phyloP scores from a whole-genome alignment of 495 filamentous ascomycete genomes.

The Aspergillus bertholletiae region DNA sequence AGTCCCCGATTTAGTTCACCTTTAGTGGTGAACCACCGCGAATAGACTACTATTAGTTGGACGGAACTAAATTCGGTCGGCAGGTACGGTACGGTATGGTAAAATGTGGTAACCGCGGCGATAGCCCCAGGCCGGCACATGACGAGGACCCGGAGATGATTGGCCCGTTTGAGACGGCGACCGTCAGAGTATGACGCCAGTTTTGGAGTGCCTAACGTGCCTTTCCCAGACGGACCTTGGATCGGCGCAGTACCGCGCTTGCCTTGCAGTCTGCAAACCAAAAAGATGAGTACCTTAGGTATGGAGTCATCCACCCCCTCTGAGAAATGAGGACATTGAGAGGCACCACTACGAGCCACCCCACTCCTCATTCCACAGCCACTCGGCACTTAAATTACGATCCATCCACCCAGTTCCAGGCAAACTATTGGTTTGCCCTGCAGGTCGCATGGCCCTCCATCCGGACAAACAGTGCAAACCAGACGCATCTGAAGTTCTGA shows the following conservation, averaged over 20 bases:
- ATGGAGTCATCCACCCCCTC: not conserved
- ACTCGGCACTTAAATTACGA: not conserved
- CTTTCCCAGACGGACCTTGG: not conserved
- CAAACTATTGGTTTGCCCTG: slow-evolving; percentile 5
- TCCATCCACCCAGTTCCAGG: not conserved
- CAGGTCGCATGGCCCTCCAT: slow-evolving; percentile 11
- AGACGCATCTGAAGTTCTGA: not conserved
- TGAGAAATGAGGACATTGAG: not conserved
- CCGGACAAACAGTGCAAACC: slow-evolving; percentile 11
- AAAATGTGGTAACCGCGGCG: not conserved
- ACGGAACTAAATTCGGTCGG: not conserved
- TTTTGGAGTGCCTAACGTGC: not conserved
- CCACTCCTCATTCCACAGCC: not conserved
- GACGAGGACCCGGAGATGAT: slow-evolving; percentile 9
- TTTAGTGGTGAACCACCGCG: not conserved
- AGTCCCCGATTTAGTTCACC: too few relatives aligned
- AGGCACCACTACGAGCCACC: not conserved
- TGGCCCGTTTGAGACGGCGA: slow-evolving; percentile 1
- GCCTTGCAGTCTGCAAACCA: not conserved
- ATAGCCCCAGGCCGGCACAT: not conserved
- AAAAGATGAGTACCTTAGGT: not conserved
- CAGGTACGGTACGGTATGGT: not conserved
- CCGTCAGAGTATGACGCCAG: not conserved
- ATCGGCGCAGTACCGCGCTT: not conserved
- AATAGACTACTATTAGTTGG: not conserved